phyloP scores from a whole-genome alignment of 2,329 filamentous ascomycete species.

The Teratosphaeria viscida region DNA sequence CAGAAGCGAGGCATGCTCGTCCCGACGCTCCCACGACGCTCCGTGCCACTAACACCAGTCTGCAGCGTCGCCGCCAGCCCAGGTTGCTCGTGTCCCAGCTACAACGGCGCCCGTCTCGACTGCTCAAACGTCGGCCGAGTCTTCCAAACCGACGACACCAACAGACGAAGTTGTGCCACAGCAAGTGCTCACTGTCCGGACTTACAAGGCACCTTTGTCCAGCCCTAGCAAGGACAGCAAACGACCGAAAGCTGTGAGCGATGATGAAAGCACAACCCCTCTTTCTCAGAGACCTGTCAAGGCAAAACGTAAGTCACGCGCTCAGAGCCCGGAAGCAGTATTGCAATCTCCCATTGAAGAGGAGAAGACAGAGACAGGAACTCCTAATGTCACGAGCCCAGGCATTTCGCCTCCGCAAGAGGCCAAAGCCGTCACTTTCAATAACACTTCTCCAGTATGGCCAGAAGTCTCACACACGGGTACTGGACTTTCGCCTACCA shows the following conservation, averaged over 20 bases:
- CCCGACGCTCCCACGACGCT: background rate
- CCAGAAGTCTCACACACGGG: background rate
- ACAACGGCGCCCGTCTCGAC: background rate
- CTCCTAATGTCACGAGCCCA: background rate
- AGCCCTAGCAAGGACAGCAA: conserved; percentile 6
- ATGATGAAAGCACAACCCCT: conserved; percentile 1
- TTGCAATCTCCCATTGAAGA: background rate
- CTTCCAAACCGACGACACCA: conserved; percentile 12
- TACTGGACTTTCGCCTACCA: conserved; percentile 16
- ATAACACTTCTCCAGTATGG: background rate
- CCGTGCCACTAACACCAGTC: conserved; percentile 3
- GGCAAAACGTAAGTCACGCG: conserved; percentile 5
- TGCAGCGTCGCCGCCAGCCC: conserved; percentile 11
- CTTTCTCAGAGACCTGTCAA: conserved; percentile 6
- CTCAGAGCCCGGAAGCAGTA: background rate
- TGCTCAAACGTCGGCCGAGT: conserved; percentile 6
- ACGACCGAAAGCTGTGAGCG: conserved; percentile 3
- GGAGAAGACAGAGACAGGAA: background rate
- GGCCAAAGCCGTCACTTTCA: background rate
- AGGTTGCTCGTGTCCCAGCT: background rate
- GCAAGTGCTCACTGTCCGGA: background rate
- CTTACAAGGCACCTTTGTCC: background rate
- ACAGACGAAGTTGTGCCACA: conserved; percentile 3
- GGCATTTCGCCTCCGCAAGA: background rate
- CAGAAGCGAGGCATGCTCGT: conserved; percentile 32